Base-by-base conservation (phyloP, 148 eudicot species). In the Amaranthus cruentus region DNA sequence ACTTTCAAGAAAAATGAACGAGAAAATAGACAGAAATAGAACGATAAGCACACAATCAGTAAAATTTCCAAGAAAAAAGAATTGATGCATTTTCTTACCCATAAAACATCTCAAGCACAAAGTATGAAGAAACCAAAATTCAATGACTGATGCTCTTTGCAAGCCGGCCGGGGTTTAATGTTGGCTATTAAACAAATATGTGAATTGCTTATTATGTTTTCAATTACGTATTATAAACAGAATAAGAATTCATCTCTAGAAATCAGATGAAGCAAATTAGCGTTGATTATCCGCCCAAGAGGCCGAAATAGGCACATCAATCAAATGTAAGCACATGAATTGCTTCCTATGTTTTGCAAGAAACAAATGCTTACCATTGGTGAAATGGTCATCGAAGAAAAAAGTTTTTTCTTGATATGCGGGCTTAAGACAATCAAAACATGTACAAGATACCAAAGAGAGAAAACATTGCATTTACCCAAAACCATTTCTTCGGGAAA, bases 401-500 rank as follows among this genome's bases (percentile, higher is more conserved):
- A 58, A 47, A 7, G 11, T 0, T 47, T 66, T 18, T 48, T 4
- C 69, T 48, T 66, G 54, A 48, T 50, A 4, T 18, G 46, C 7
- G 28, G 21, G 56, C 56, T 7, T 18, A 21, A 10, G 43, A 18
- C 46, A 10, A 7, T 28, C 49, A 49, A 10, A 59, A 49, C 1
- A 67, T 18, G 46, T 67, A 68, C 6, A 50, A 28, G 4, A 68
- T 4, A 72, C 51, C 61, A 61, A 46, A 58, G 21, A 58, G 55
- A 64, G 67, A 18, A 13, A 73, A 76, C 13, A 61, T 61, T 53
- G 76, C 68, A 69, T 38, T 88, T 87, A 95, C 98, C 98, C 98
- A 95, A 77, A 88, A 95, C 98, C 98, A 95, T 82, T 84, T 95
- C 81, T 85, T 88, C n/a, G 98, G 98, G 75, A 95, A 95, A 69